Conservation (phyloP, 805 yeast genomes). For the Candida chauliodis region DNA sequence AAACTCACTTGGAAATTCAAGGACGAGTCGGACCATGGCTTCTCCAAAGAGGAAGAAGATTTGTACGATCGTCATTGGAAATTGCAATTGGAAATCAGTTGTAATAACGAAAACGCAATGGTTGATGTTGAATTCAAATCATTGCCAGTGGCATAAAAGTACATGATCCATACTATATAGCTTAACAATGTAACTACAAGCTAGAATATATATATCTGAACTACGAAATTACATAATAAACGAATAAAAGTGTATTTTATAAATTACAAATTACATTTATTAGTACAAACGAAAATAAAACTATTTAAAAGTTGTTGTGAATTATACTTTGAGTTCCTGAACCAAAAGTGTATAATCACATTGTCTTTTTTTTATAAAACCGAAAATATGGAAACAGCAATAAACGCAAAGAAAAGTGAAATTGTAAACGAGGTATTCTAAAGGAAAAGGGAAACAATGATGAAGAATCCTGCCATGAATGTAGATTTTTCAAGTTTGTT, state of each 20-base stretch:
- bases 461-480: not conserved
- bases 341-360: too few species aligned
- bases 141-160: constrained; percentile 30
- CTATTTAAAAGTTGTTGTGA: too few species aligned
- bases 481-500: not conserved
- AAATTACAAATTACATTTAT: not conserved
- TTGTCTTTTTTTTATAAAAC: too few species aligned
- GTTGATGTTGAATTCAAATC: constrained; percentile 65
- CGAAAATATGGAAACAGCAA: not conserved
- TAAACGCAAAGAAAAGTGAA: not conserved
- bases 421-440: not conserved
- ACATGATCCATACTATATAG: not conserved
- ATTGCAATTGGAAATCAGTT: constrained; percentile 58
- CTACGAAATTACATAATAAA: not conserved
- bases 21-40: constrained; percentile 58
- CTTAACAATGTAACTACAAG: not conserved
- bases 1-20: constrained; percentile 60
- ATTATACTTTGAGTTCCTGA: too few species aligned
- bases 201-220: not conserved
- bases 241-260: not conserved
- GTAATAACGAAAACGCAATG: constrained; percentile 64
- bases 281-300: not conserved
- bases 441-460: not conserved
- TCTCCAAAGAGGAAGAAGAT: constrained; percentile 44
- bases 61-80: constrained; percentile 55